A percentile compares a stretch with the other conserved stretches of the same genome.
Evolutionary conservation across 2,329 filamentous ascomycete species (phyloP).

Genomic region (Aspergillus melleus): DNA sequence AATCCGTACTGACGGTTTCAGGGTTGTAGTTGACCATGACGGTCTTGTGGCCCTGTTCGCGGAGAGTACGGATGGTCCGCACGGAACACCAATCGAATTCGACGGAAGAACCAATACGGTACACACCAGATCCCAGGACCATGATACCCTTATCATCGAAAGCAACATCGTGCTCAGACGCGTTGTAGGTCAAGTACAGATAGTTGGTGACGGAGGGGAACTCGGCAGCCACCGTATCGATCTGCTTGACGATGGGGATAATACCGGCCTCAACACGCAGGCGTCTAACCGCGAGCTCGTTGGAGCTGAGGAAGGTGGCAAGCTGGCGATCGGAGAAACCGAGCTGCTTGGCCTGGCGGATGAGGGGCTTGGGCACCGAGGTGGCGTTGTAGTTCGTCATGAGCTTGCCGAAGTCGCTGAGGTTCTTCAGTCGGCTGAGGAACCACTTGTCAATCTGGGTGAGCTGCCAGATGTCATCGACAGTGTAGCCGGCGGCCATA

Average conservation of each 20-base stretch:
- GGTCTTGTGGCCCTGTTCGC: conserved; percentile 83
- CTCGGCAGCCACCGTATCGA: conserved; percentile 96
- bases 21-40: conserved; percentile 96
- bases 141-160: conserved; percentile 93
- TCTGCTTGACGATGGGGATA: conserved; percentile 91
- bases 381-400: conserved; percentile 72
- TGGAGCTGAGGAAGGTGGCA: conserved; percentile 90
- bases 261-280: conserved; percentile 84
- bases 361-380: conserved; percentile 61
- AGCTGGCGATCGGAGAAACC: conserved; percentile 94
- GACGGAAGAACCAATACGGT: conserved; percentile 94
- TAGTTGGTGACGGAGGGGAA: conserved; percentile 96
- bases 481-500: conserved; percentile 89
- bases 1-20: conserved; percentile 86
- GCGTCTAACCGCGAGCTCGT: conserved; percentile 84
- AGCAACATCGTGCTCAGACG: conserved; percentile 74
- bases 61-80: conserved; percentile 84
- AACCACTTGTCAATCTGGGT: conserved; percentile 99
- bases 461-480: conserved; percentile 97
- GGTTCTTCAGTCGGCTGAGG: conserved; percentile 82
- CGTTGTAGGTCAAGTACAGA: conserved; percentile 94
- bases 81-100: conserved; percentile 99
- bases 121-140: conserved; percentile 94
- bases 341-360: conserved; percentile 85
- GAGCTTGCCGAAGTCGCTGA: conserved; percentile 82